Evolutionary conservation across 2,329 filamentous ascomycete genomes (phyloP).

Genomic region (Ophiostoma triangulosporum): DNA sequence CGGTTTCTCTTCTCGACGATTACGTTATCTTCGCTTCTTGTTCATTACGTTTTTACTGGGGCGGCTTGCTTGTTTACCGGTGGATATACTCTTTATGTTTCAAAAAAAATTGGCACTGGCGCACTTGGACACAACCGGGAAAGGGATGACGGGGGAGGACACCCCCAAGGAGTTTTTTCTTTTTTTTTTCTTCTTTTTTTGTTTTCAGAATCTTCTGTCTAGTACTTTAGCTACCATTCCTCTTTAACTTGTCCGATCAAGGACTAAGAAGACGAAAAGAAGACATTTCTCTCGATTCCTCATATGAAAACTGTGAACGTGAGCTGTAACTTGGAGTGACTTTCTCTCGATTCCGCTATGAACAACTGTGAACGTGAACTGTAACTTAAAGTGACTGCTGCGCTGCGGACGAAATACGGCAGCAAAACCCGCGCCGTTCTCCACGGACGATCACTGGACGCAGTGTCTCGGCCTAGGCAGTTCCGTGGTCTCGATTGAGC

Average conservation of each 20-base stretch:
- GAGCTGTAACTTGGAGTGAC: too few species aligned
- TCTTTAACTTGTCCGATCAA: background rate
- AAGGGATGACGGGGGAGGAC: background rate
- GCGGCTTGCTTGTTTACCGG: background rate
- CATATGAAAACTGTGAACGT: too few species aligned
- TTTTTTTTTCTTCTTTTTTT: background rate
- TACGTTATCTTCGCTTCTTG: conserved; percentile 1
- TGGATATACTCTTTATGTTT: background rate
- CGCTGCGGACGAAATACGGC: background rate
- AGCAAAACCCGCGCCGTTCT: background rate
- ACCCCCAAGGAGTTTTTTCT: background rate
- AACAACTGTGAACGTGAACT: too few species aligned
- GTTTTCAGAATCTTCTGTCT: background rate
- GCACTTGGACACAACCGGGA: background rate
- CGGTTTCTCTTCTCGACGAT: background rate
- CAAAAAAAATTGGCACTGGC: background rate
- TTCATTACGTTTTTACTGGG: background rate
- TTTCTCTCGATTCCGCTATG: too few species aligned
- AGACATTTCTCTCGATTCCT: too few species aligned
- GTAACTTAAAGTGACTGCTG: too few species aligned
- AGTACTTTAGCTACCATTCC: background rate
- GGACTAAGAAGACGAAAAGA: too few species aligned
- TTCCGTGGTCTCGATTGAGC: too few species aligned
- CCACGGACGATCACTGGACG: background rate
- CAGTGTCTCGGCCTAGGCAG: background rate